Evolutionary conservation across 768 basidiomycete species (phyloP).

Genomic region (Hygrophorus pudorinus): DNA sequence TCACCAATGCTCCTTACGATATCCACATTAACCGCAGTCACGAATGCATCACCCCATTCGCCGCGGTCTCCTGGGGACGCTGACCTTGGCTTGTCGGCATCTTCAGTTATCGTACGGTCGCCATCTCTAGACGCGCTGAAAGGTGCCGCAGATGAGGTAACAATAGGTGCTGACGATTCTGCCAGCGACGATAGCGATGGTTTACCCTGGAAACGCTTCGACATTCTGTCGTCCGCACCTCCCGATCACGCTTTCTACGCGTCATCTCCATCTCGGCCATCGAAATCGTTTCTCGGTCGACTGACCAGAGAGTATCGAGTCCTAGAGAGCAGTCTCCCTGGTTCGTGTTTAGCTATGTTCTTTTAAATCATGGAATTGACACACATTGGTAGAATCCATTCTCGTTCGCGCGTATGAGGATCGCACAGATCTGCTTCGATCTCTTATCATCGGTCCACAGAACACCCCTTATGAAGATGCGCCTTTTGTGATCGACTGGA

Average conservation of each 20-base stretch:
- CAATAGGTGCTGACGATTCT: background rate
- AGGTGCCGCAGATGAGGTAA: slow-evolving; percentile 8
- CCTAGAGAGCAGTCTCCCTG: slow-evolving; percentile 71
- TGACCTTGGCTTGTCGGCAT: background rate
- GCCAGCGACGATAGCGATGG: slow-evolving; percentile 8
- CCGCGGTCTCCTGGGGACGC: background rate
- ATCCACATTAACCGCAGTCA: no score
- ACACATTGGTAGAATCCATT: slow-evolving; percentile 54
- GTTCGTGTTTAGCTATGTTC: slow-evolving; percentile 30
- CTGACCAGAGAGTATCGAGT: slow-evolving; percentile 77
- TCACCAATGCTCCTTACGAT: background rate
- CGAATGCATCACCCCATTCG: background rate
- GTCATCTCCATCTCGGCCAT: slow-evolving; percentile 49
- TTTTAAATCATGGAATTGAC: background rate
- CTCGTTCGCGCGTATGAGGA: slow-evolving; percentile 88
- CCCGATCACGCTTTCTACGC: slow-evolving; percentile 74
- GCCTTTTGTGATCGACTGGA: slow-evolving; percentile 93
- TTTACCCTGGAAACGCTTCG: slow-evolving; percentile 69
- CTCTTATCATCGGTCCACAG: slow-evolving; percentile 84
- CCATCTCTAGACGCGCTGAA: slow-evolving; percentile 18
- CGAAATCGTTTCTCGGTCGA: slow-evolving; percentile 67
- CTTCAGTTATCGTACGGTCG: slow-evolving; percentile 1
- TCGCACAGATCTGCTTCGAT: slow-evolving; percentile 76
- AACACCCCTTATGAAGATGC: slow-evolving; percentile 95
- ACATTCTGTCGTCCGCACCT: slow-evolving; percentile 66